Conservation (phyloP, 2,329 filamentous ascomycete genomes). For the Aspergillus sp. region DNA sequence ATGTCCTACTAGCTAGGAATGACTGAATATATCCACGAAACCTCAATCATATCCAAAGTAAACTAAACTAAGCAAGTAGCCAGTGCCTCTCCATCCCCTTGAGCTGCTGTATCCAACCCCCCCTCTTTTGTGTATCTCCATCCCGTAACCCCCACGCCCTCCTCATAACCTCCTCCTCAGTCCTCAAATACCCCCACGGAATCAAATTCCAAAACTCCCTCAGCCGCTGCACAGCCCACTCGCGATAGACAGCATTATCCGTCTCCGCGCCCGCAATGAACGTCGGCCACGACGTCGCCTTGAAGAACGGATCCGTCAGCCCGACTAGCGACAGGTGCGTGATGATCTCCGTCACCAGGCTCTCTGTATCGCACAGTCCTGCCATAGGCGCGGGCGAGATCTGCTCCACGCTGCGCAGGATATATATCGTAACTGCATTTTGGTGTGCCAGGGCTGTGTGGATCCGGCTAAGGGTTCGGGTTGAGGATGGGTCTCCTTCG, state of each 20-base stretch:
- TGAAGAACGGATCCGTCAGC: slow-evolving; percentile 1
- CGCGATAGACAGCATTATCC: background rate
- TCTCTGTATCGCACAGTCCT: background rate
- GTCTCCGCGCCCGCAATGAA: slow-evolving; percentile 11
- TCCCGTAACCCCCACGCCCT: slow-evolving; percentile 2
- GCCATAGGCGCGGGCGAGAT: background rate
- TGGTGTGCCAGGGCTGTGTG: background rate
- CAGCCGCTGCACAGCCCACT: slow-evolving; percentile 1
- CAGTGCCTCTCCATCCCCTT: background rate
- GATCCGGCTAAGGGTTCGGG: background rate
- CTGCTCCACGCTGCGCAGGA: background rate
- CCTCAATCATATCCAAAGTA: no score
- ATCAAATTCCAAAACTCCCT: background rate
- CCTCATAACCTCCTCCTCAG: slow-evolving; percentile 7
- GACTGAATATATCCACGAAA: background rate
- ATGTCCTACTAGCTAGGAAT: background rate
- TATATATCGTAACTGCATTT: background rate
- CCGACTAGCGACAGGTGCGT: background rate
- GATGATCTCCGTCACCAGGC: background rate
- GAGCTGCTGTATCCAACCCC: background rate
- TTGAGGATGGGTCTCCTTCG: background rate
- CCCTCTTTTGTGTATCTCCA: background rate
- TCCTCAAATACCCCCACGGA: slow-evolving; percentile 10
- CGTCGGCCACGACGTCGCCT: slow-evolving; percentile 10
- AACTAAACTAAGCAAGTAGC: background rate